Percentiles rank a stretch among this genome's conserved stretches.
Evolutionary conservation across 768 basidiomycete species (phyloP).

Genomic region (Ephemerocybe angulata): DNA sequence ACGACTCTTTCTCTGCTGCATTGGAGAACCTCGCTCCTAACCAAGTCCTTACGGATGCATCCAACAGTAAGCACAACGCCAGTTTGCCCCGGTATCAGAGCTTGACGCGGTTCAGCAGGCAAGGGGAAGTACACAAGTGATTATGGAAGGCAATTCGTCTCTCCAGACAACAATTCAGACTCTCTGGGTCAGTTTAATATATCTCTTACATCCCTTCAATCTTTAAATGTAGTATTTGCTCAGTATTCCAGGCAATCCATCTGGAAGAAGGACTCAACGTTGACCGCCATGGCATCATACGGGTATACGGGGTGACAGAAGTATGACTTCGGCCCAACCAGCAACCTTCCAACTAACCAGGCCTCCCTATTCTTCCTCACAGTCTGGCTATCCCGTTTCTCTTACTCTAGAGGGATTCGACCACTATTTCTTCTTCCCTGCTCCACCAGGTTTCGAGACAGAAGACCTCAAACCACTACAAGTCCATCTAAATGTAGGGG

Average conservation of each 20-base stretch:
- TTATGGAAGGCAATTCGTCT: too few relatives aligned
- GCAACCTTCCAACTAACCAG: neutral
- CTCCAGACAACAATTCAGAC: too few relatives aligned
- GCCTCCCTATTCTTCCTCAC: neutral
- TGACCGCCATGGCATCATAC: neutral
- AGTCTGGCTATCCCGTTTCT: neutral
- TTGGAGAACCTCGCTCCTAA: too few relatives aligned
- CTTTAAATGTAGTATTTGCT: too few relatives aligned
- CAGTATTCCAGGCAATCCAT: neutral
- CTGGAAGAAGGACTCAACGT: neutral
- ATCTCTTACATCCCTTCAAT: too few relatives aligned
- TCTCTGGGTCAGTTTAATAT: too few relatives aligned
- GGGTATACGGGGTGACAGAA: neutral
- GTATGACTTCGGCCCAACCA: neutral
- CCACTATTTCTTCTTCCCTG: slow-evolving; percentile 89
- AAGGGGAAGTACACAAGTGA: too few relatives aligned
- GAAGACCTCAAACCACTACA: slow-evolving; percentile 61
- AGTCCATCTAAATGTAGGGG: slow-evolving; percentile 70
- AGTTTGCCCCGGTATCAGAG: too few relatives aligned
- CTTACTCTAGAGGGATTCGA: slow-evolving; percentile 60
- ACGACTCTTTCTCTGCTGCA: too few relatives aligned
- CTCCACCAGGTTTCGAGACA: slow-evolving; percentile 69
- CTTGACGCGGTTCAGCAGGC: too few relatives aligned
- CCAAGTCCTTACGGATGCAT: too few relatives aligned
- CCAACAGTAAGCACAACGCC: too few relatives aligned